A percentile compares a stretch with the other conserved stretches of the same genome.
These are phyloP conservation scores for Backusella sp. DNA, from an alignment of 192 early-diverging fungal genomes.

Conservation along the genomic window DNA sequence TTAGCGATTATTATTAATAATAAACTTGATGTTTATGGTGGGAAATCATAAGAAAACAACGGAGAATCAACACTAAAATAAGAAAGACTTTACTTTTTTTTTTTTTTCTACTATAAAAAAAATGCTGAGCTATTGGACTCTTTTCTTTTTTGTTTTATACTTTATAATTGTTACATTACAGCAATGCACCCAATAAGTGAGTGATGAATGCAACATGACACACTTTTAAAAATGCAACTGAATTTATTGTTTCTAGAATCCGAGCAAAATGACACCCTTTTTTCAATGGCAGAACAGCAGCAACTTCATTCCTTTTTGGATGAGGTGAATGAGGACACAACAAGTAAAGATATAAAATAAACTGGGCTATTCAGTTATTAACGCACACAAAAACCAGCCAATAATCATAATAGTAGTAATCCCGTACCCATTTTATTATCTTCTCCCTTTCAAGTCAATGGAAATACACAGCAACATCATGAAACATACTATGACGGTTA, in stretches of 20 bases:
- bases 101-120: neutral
- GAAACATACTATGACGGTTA: neutral
- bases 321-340: constrained; percentile 8
- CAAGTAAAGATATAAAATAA: neutral
- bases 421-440: neutral
- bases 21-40: neutral
- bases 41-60: neutral
- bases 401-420: neutral
- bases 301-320: constrained; percentile 15
- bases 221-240: neutral
- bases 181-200: neutral
- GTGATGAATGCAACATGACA: neutral
- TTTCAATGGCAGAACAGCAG: constrained; percentile 13
- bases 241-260: neutral
- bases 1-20: neutral
- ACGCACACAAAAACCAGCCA: neutral
- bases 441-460: constrained; percentile 2
- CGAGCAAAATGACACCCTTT: neutral
- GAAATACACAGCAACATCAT: neutral
- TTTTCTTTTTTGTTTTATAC: neutral
- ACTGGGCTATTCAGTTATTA: neutral
- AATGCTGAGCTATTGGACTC: neutral
- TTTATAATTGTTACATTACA: neutral
- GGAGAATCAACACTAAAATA: neutral
- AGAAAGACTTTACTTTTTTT: neutral